phyloP scores from a whole-genome alignment of 208 protist species.

The Blechomonas ayalai region DNA sequence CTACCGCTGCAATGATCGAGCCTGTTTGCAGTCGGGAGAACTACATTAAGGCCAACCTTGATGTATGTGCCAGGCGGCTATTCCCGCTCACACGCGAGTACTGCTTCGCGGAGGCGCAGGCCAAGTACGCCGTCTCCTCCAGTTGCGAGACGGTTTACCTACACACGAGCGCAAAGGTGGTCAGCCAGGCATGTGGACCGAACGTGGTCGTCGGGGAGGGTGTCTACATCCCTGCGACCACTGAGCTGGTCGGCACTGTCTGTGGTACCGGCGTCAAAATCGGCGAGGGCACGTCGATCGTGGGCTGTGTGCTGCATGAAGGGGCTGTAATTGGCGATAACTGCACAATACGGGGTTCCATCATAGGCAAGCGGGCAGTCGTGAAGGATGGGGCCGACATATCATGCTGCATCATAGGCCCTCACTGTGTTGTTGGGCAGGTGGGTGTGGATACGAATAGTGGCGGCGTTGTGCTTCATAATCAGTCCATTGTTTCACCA shows the following conservation, averaged over 20 bases:
- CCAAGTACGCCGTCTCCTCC: conserved; percentile 59
- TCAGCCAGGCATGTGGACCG: conserved; percentile 16
- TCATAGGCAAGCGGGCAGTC: conserved; percentile 46
- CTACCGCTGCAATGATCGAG: conserved; percentile 33
- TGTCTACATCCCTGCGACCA: conserved; percentile 36
- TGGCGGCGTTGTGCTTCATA: conserved; percentile 3
- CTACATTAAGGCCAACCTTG: conserved; percentile 77
- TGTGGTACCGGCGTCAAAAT: conserved; percentile 46
- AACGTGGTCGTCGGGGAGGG: conserved; percentile 63
- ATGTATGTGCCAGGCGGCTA: conserved; percentile 64
- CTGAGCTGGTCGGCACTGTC: conserved; percentile 45
- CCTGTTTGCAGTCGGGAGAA: conserved; percentile 43
- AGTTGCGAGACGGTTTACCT: conserved; percentile 67
- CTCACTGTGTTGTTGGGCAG: conserved; percentile 18
- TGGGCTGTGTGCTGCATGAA: conserved; percentile 65
- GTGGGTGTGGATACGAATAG: conserved; percentile 17
- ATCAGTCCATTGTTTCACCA: no score
- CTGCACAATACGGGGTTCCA: conserved; percentile 40
- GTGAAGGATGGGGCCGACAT: conserved; percentile 44
- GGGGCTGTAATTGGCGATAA: conserved; percentile 39
- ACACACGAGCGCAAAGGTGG: conserved; percentile 35
- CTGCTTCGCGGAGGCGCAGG: conserved; percentile 63
- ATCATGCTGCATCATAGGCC: conserved; percentile 43
- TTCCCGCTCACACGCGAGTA: conserved; percentile 79
- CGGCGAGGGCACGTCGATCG: conserved; percentile 38